Evolutionary conservation across 805 yeast species (phyloP), one percentile per base, ranked within the genome.

Genomic region (Myxozyma lipomycoides): DNA sequence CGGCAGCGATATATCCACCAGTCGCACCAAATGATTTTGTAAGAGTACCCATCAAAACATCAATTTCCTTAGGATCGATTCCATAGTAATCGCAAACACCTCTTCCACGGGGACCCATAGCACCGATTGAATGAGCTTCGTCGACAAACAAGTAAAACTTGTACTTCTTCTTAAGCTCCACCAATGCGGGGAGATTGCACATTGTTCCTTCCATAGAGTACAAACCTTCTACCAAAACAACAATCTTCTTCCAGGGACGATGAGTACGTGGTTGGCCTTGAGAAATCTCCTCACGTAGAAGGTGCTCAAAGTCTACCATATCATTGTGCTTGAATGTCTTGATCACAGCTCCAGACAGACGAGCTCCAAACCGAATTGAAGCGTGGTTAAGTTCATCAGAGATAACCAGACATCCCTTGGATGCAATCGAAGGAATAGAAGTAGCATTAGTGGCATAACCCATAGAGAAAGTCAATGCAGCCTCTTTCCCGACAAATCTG

Each of bases 21-120:
- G 98, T 88, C 17, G 98, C 98, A 67, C 99, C 98, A 68, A 93
- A 93, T 1, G 96, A 87, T 70, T 93, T 93, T 46, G 98, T 95
- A 51, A 93, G 78, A 5, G 99, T 93, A 45, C 99, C 99, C 99
- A 93, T 93, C 59, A 93, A 71, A 56, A 93, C 73, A 70, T 93
- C 99, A 50, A 93, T 74, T 40, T 79, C 79, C 10, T 71, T 66
- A 37, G 98, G 91, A 58, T 81, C 77, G 43, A 93, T 79, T 48
- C 83, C 84, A 67, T 86, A 93, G 70, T 87, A 86, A 64, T 93
- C 98, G 72, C 97, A 90, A 34, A 93, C 84, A 64, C 99, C 99
- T 64, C 86, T 82, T 41, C 98, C 98, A 46, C 71, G 71, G 40
- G 95, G 93, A 25, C 99, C 99, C 71, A 93, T 77, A n/a, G 98